Percentiles rank a stretch among this genome's conserved stretches.
These are phyloP conservation scores for Colletotrichum siamense DNA, from an alignment of 2,329 filamentous ascomycete species.

Conservation along the genomic window DNA sequence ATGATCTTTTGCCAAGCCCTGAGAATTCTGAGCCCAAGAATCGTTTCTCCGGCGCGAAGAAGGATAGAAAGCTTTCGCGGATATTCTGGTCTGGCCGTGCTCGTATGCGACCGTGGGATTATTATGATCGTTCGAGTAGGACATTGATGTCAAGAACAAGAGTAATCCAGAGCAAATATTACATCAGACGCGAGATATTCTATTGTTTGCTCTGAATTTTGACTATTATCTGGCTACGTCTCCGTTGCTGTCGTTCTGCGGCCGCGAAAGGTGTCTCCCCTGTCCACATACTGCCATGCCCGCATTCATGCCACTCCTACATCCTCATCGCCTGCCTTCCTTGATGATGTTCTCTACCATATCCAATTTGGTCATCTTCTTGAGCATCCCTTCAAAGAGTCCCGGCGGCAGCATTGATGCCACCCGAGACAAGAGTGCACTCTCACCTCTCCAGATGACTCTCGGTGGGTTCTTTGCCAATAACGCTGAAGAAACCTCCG, in stretches of 20 bases:
- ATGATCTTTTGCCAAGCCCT: not conserved
- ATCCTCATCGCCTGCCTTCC: not conserved
- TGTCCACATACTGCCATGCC: accelerated
- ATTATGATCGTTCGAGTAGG: accelerated
- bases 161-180: not conserved
- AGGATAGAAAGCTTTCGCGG: not conserved
- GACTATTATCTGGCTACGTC: not conserved
- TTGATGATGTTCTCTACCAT: slow-evolving; percentile 26
- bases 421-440: slow-evolving; percentile 20
- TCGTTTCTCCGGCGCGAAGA: accelerated
- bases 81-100: not conserved
- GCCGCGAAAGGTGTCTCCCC: accelerated
- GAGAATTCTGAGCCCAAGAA: not conserved
- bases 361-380: slow-evolving; percentile 28
- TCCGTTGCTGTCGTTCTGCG: not conserved
- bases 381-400: slow-evolving; percentile 24
- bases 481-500: slow-evolving; percentile 23
- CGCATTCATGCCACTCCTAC: not conserved
- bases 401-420: slow-evolving; percentile 22
- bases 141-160: not conserved
- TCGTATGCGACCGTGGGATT: not conserved
- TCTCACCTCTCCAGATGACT: slow-evolving; percentile 28
- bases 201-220: not conserved
- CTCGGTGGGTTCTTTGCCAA: slow-evolving; percentile 22
- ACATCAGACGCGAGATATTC: not conserved